Conservation (phyloP, 2,329 filamentous ascomycete species). For the Ascochyta clinopodiicola region DNA sequence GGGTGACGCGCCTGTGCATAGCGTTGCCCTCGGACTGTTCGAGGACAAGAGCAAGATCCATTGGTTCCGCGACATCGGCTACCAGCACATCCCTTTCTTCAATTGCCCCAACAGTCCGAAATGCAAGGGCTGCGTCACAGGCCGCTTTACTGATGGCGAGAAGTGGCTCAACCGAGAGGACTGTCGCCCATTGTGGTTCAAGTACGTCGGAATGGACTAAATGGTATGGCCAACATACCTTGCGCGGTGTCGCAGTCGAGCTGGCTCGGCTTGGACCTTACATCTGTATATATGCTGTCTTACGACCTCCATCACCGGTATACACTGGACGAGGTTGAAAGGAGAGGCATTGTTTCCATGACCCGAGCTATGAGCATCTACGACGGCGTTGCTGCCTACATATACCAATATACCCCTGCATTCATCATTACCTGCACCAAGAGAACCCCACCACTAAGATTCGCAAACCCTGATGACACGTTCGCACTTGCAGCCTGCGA, state of each 20-base stretch:
- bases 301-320: neutral
- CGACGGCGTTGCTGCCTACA: neutral
- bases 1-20: conserved; percentile 97
- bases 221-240: neutral
- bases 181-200: conserved; percentile 96
- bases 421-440: neutral
- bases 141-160: conserved; percentile 88
- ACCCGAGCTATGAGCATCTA: neutral
- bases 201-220: conserved; percentile 82
- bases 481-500: no score
- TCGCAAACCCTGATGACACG: no score
- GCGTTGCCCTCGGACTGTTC: conserved; percentile 88
- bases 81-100: conserved; percentile 98
- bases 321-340: conserved; percentile 1
- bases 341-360: neutral
- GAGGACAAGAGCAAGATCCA: conserved; percentile 91
- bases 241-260: conserved; percentile 5
- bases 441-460: no score
- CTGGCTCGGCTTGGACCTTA: conserved; percentile 2
- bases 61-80: conserved; percentile 99
- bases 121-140: conserved; percentile 85
- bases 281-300: neutral
- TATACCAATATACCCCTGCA: conserved; percentile 5
- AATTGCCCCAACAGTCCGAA: conserved; percentile 98
- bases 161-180: conserved; percentile 87